Evolutionary conservation across 2,329 filamentous ascomycete genomes (phyloP), one percentile per base, ranked within the genome.

Genomic region (Sporothrix dimorphospora): DNA sequence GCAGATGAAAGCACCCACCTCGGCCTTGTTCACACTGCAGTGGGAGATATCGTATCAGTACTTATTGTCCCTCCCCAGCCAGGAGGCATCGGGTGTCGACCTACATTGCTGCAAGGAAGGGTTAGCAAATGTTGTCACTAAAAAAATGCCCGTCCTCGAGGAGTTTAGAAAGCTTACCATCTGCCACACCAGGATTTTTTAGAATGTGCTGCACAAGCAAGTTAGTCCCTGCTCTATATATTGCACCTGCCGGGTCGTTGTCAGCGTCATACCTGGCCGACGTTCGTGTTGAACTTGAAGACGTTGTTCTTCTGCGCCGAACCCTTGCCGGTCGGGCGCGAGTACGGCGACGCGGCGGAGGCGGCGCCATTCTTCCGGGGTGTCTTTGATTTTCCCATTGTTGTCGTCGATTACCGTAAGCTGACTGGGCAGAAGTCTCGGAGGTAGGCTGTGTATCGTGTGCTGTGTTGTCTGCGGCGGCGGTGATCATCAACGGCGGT

Each of bases 251-350:
- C 53, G 7, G 4, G 7, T 8, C 14, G 14, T 4, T 55, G 3
- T 2, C 16, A 27, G 11, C 30, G 27, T 38, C 73, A 11, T 73
- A 75, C 75, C 74, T 88, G 86, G 77, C 95, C 94, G 76, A 96
- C 89, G 81, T 95, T 86, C 77, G 92, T 96, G 85, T 97, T 97
- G 89, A 98, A 97, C 81, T 97, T 97, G 89, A 98, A 98, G 82
- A 98, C 93, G 78, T 93, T 94, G 84, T 97, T 94, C 78, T 85
- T 85, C 72, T 79, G 78, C 11, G 80, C 77, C 73, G 79, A 71
- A 4, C 72, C 75, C 34, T 75, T 63, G 61, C 74, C 57, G 73
- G 72, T 69, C 16, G 74, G 73, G 12, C 79, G 79, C 42, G 81
- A 76, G 74, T 81, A 81, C 19, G 83, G 83, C 63, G 78, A 76